phyloP scores from a whole-genome alignment of 31 red algal species.

The Bonnemaisonia californica region DNA sequence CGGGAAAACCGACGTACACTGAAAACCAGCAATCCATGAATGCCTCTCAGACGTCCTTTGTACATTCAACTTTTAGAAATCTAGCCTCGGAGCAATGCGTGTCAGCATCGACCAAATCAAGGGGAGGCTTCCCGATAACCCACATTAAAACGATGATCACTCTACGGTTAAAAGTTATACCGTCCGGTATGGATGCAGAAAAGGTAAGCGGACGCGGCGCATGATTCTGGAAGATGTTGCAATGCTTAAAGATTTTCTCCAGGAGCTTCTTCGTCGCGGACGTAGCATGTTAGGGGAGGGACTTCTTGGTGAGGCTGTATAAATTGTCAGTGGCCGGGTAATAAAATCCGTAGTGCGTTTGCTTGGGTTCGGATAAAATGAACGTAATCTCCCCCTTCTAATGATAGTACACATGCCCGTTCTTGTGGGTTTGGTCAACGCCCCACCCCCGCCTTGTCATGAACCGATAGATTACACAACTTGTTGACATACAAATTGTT shows the following conservation, averaged over 20 bases:
- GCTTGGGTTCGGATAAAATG: too few species aligned
- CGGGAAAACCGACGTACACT: conserved; percentile 43
- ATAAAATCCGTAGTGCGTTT: too few species aligned
- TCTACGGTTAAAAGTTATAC: conserved; percentile 29
- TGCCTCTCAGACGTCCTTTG: conserved; percentile 3
- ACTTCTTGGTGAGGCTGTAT: too few species aligned
- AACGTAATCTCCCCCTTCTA: too few species aligned
- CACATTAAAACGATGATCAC: conserved; percentile 30
- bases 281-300: too few species aligned
- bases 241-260: too few species aligned
- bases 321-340: too few species aligned
- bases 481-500: too few species aligned
- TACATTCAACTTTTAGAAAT: conserved; percentile 17
- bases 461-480: conserved; percentile 4
- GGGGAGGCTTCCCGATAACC: conserved; percentile 7
- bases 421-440: too few species aligned
- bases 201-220: conserved; percentile 9
- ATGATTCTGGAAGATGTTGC: neutral
- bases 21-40: conserved; percentile 34
- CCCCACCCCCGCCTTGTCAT: conserved; percentile 12
- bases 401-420: too few species aligned
- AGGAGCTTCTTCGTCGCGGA: too few species aligned
- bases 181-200: conserved; percentile 1
- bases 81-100: conserved; percentile 22
- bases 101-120: conserved; percentile 44